Evolutionary conservation across 2,329 filamentous ascomycete species (phyloP).

Genomic region (Hypoxylon sp.): DNA sequence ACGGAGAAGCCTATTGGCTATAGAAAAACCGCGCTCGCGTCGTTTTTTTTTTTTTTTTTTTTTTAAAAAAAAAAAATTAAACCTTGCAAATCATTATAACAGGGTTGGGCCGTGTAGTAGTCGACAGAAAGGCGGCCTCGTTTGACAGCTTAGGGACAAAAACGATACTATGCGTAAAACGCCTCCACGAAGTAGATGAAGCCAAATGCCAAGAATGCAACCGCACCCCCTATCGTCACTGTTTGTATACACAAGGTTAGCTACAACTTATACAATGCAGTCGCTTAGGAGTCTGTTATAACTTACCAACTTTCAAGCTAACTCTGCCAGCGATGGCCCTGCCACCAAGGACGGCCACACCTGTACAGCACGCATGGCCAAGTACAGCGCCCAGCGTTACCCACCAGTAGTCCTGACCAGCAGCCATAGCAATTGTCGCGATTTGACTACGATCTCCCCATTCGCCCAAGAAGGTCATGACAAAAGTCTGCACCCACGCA

Average conservation of each 20-base stretch:
- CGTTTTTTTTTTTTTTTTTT: conserved; percentile 1
- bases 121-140: conserved; percentile 6
- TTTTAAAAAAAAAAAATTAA: conserved; percentile 25
- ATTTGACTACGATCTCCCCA: conserved; percentile 99
- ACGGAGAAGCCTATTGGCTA: conserved; percentile 10
- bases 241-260: conserved; percentile 27
- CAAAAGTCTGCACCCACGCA: conserved; percentile 98
- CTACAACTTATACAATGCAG: neutral
- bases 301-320: conserved; percentile 95
- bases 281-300: neutral
- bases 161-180: conserved; percentile 65
- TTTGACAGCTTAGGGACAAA: neutral
- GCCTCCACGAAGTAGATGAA: conserved; percentile 92
- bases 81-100: conserved; percentile 36
- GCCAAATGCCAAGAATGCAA: conserved; percentile 92
- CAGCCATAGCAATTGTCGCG: conserved; percentile 98
- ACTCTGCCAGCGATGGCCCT: conserved; percentile 93
- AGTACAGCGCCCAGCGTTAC: conserved; percentile 90
- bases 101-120: conserved; percentile 1
- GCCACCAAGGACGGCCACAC: conserved; percentile 91
- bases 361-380: conserved; percentile 92
- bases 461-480: conserved; percentile 98
- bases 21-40: conserved; percentile 15
- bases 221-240: conserved; percentile 94
- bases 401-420: conserved; percentile 99